These are phyloP conservation scores for Escallonia herrerae DNA, from an alignment of 129 eudicot species.

Conservation along the genomic window DNA sequence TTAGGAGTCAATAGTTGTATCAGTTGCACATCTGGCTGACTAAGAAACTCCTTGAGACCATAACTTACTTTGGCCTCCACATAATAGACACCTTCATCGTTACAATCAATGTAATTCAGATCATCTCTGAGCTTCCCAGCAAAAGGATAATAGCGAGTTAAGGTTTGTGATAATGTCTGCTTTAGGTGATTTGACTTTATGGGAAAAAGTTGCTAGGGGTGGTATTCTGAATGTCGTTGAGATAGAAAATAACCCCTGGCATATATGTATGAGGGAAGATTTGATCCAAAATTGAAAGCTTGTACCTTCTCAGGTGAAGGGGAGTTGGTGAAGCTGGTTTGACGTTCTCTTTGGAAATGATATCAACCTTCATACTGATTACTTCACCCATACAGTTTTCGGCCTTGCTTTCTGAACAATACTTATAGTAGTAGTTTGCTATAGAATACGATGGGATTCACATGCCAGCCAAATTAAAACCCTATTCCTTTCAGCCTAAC, in stretches of 20 bases:
- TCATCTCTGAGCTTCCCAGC: slow-evolving; percentile 19
- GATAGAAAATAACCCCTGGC: slow-evolving; percentile 9
- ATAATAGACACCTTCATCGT: slow-evolving; percentile 23
- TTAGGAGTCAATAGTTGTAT: too few species aligned
- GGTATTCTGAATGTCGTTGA: too few species aligned
- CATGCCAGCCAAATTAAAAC: too few species aligned
- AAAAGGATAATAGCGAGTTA: slow-evolving; percentile 15
- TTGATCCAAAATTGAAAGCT: slow-evolving; percentile 18
- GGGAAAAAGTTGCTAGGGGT: neutral
- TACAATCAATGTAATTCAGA: slow-evolving; percentile 9
- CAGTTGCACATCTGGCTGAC: too few species aligned
- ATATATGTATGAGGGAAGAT: slow-evolving; percentile 3
- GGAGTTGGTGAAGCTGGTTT: slow-evolving; percentile 28
- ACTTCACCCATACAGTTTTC: too few species aligned
- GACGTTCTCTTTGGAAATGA: slow-evolving; percentile 9
- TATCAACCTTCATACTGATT: slow-evolving; percentile 14
- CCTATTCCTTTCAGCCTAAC: too few species aligned
- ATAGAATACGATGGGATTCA: too few species aligned
- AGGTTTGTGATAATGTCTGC: slow-evolving; percentile 15
- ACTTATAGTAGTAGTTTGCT: too few species aligned
- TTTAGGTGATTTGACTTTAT: neutral
- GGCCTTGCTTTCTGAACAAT: too few species aligned
- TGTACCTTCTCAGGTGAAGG: slow-evolving; percentile 4
- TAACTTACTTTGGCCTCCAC: slow-evolving; percentile 9
- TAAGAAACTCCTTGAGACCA: neutral